Evolutionary conservation across 371 early-diverging fungal species (phyloP).

Genomic region (Nematocida displodere): DNA sequence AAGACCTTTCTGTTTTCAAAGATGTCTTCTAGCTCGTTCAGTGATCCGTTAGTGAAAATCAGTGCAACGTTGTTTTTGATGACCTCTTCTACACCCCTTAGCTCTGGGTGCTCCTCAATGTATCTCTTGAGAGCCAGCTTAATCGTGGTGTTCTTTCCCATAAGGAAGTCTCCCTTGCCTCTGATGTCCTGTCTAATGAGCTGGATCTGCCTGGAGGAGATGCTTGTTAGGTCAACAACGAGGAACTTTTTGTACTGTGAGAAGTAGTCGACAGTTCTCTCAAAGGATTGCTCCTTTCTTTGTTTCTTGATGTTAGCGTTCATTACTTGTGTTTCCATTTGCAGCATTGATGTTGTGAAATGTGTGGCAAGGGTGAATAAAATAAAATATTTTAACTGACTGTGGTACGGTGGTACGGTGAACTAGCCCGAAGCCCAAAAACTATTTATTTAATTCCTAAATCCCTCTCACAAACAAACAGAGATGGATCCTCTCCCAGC

Average conservation of each 20-base stretch:
- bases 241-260: constrained; percentile 68
- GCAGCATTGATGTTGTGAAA: constrained; percentile 54
- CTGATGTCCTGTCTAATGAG: constrained; percentile 83
- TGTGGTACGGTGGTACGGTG: background rate
- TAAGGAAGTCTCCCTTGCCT: constrained; percentile 81
- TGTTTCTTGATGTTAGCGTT: constrained; percentile 1
- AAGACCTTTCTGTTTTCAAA: constrained; percentile 83
- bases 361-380: constrained; percentile 13
- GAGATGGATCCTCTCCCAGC: constrained; percentile 44
- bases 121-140: constrained; percentile 81
- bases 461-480: background rate
- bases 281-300: constrained; percentile 56
- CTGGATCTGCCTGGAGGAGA: constrained; percentile 99
- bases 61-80: constrained; percentile 89
- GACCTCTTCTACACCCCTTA: constrained; percentile 75
- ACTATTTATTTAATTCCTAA: too few relatives aligned
- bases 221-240: constrained; percentile 96
- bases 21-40: constrained; percentile 82
- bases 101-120: constrained; percentile 66
- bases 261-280: constrained; percentile 60
- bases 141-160: constrained; percentile 99
- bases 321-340: constrained; percentile 36
- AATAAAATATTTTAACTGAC: constrained; percentile 22
- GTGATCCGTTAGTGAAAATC: constrained; percentile 84
- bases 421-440: background rate